Evolutionary conservation across 2,329 filamentous ascomycete genomes (phyloP).

Genomic region (Hypoxylon sp.): DNA sequence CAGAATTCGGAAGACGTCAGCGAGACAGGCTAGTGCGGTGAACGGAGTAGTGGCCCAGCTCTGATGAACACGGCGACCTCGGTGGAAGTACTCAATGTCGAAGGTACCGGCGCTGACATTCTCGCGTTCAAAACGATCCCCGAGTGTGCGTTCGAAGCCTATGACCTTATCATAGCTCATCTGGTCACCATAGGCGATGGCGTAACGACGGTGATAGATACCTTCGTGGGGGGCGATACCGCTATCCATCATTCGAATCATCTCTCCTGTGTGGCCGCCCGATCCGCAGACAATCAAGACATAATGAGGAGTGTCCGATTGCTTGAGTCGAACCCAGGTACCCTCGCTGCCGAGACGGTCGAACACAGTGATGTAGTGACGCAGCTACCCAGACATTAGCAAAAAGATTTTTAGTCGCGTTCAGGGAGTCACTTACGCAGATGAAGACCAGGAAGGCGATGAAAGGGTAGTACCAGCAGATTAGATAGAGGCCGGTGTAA

Average conservation of each 20-base stretch:
- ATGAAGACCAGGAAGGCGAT: conserved; percentile 7
- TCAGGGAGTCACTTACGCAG: conserved; percentile 10
- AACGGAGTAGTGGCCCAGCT: conserved; percentile 79
- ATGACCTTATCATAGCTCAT: conserved; percentile 81
- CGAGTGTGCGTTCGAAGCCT: conserved; percentile 56
- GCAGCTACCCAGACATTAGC: conserved; percentile 28
- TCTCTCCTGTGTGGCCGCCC: conserved; percentile 94
- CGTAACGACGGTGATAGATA: conserved; percentile 81
- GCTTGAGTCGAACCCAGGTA: background rate
- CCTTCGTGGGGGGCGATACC: conserved; percentile 64
- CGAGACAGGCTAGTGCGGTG: conserved; percentile 76
- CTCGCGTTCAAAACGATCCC: conserved; percentile 52
- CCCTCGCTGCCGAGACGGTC: background rate
- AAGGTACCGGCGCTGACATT: conserved; percentile 63
- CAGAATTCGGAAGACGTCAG: conserved; percentile 72
- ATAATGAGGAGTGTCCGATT: conserved; percentile 58
- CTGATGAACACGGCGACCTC: conserved; percentile 88
- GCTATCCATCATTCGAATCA: conserved; percentile 84
- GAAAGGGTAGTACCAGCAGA: conserved; percentile 6
- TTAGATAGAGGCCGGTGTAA: background rate
- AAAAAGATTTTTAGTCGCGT: background rate
- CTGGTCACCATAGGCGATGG: conserved; percentile 82
- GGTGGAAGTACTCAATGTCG: conserved; percentile 76
- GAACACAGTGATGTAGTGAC: conserved; percentile 9
- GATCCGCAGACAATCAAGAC: conserved; percentile 89